phyloP scores from a whole-genome alignment of 108 stramenopile genomes.

The Nitzschia palea region DNA sequence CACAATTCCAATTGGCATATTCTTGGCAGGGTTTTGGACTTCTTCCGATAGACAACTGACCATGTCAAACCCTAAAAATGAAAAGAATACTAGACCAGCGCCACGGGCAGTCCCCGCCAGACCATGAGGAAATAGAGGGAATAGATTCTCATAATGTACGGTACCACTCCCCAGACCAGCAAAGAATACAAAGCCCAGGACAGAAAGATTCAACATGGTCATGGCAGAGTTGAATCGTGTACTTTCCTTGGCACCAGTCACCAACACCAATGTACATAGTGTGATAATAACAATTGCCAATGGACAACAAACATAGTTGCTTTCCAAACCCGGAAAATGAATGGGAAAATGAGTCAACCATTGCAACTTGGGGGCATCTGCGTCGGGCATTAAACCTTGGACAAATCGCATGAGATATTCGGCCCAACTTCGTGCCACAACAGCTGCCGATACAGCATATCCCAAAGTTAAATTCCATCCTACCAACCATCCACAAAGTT shows the following conservation, averaged over 20 bases:
- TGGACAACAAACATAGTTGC: slow-evolving; percentile 40
- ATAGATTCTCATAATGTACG: slow-evolving; percentile 29
- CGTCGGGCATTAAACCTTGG: slow-evolving; percentile 12
- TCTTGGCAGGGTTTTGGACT: slow-evolving; percentile 51
- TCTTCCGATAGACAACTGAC: slow-evolving; percentile 59
- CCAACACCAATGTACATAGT: slow-evolving; percentile 41
- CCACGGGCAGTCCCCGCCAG: slow-evolving; percentile 41
- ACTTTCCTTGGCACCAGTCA: slow-evolving; percentile 55
- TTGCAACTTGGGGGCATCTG: slow-evolving; percentile 4
- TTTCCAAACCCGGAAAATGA: slow-evolving; percentile 10
- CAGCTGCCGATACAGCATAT: slow-evolving; percentile 53
- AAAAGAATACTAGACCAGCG: slow-evolving; percentile 48
- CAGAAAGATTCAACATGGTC: slow-evolving; percentile 48
- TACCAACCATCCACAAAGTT: slow-evolving; percentile 55
- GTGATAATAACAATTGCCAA: slow-evolving; percentile 46
- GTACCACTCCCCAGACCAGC: slow-evolving; percentile 40
- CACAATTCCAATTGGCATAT: slow-evolving; percentile 68
- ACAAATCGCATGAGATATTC: slow-evolving; percentile 45
- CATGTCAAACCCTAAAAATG: slow-evolving; percentile 56
- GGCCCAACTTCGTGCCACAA: slow-evolving; percentile 57
- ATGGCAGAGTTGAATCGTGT: slow-evolving; percentile 54
- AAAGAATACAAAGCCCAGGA: slow-evolving; percentile 42
- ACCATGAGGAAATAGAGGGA: slow-evolving; percentile 50
- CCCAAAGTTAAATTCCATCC: slow-evolving; percentile 68
- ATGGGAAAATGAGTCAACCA: slow-evolving; percentile 23